Evolutionary conservation across 768 basidiomycete species (phyloP), one percentile per base, ranked within the genome.

Genomic region (Rhizopogon sp.): DNA sequence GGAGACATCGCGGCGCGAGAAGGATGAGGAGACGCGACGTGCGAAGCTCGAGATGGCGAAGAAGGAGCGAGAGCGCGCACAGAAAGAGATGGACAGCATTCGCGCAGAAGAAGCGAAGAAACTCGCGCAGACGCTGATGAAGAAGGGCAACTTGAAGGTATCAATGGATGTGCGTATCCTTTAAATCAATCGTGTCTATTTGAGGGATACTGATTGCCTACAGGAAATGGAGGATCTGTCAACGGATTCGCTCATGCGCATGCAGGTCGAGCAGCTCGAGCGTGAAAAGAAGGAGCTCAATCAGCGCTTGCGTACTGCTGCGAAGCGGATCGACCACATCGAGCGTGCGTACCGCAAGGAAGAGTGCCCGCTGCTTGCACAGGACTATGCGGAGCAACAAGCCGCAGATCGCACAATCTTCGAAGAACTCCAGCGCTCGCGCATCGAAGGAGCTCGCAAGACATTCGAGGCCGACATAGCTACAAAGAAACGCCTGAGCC

Each of bases 311-410:
- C 86, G 93, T 22, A 82, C 95, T 60, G 79, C 87, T 43, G 68
- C 85, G 39, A 98, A 98, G 74, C 88, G 94, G 25, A 82, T 98
- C 62, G 97, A 98, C 66, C 96, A 99, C 73, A 69, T 90, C 68
- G 96, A 98, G 72, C 92, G 94, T 52, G 94, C 95, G 0, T 90
- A 87, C 73, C 88, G 96, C 61, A 93, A 93, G 70, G 94, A 93
- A 47, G 96, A 98, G 67, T 81, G 85, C 6, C 89, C 94, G 0
- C 77, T 98, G 3, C 79, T 98, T 43, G 81, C 79, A 1, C 76
- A 88, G 61, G 97, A 98, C 70, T 98, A 98, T 66, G 85, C 87
- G 33, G 69, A 75, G 3, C 96, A 99, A 67, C 93, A 97, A 68
- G 79, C 79, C 39, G 76, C 76, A 37, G 95, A 98, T 72, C 81